Conservation (phyloP, 2,329 filamentous ascomycete species). For the Tricladium varicosporioides region DNA sequence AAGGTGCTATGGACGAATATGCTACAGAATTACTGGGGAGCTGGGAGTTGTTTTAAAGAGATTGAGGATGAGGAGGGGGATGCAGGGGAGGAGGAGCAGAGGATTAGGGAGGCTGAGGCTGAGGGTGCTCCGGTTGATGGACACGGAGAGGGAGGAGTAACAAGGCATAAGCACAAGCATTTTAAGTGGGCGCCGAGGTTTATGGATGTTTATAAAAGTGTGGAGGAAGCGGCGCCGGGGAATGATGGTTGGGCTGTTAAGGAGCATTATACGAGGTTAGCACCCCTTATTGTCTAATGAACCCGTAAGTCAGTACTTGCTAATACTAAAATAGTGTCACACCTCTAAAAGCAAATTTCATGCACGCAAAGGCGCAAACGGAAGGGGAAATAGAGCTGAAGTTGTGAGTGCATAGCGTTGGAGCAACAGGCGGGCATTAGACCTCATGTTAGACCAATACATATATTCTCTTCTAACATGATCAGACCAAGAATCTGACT, state of each 20-base stretch:
- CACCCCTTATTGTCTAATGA: not conserved
- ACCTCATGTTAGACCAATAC: conserved; percentile 34
- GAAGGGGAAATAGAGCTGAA: conserved; percentile 64
- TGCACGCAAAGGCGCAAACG: conserved; percentile 65
- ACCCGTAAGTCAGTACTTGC: not conserved
- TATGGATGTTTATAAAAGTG: conserved; percentile 80
- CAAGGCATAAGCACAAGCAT: conserved; percentile 70
- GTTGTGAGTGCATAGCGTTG: conserved; percentile 65
- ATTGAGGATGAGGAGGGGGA: conserved; percentile 64
- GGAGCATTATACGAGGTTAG: conserved; percentile 80
- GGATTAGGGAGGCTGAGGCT: conserved; percentile 65
- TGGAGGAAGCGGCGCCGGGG: conserved; percentile 74
- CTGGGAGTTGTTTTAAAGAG: conserved; percentile 84
- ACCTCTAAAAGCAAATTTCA: conserved; percentile 88
- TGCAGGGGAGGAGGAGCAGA: conserved; percentile 68
- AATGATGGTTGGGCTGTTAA: conserved; percentile 94
- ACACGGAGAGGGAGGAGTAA: conserved; percentile 34
- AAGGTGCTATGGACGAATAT: conserved; percentile 83
- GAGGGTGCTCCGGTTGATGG: conserved; percentile 26
- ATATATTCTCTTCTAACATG: conserved; percentile 13
- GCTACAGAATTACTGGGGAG: conserved; percentile 86
- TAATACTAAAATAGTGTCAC: conserved; percentile 63
- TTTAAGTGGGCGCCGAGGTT: conserved; percentile 95
- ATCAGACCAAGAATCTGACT: conserved; percentile 22
- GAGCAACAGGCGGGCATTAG: conserved; percentile 26